Percentiles rank a stretch among this genome's conserved stretches.
phyloP scores from a whole-genome alignment of 768 basidiomycete species.

The Hygrocybe punicea region DNA sequence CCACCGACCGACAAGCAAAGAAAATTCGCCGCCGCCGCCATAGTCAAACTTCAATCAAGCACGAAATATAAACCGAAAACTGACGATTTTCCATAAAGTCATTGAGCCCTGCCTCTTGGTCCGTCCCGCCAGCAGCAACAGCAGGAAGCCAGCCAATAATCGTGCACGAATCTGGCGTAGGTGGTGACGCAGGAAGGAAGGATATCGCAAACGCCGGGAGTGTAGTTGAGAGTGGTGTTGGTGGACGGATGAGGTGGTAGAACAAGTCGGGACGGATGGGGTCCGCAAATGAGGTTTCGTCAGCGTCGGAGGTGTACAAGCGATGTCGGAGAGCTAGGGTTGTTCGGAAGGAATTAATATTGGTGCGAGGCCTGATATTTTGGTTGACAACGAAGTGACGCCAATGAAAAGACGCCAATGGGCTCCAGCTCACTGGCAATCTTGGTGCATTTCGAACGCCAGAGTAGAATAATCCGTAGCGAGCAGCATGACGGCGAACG shows the following conservation, averaged over 20 bases:
- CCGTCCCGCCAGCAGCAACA: slow-evolving; percentile 18
- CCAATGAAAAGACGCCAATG: too few species aligned
- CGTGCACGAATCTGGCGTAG: slow-evolving; percentile 44
- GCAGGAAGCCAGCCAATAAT: slow-evolving; percentile 74
- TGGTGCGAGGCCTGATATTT: not conserved
- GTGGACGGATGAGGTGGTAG: slow-evolving; percentile 63
- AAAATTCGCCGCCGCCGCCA: not conserved
- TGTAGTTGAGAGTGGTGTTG: slow-evolving; percentile 44
- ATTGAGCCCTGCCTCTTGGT: slow-evolving; percentile 52
- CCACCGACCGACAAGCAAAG: not conserved
- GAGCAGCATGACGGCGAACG: too few species aligned
- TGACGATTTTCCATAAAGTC: slow-evolving; percentile 73
- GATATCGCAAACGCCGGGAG: slow-evolving; percentile 62
- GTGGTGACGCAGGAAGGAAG: slow-evolving; percentile 50
- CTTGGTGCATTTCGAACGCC: too few species aligned
- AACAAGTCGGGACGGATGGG: slow-evolving; percentile 63
- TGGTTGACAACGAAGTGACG: not conserved
- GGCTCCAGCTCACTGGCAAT: too few species aligned
- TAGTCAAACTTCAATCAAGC: not conserved
- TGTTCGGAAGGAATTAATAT: not conserved
- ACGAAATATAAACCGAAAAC: slow-evolving; percentile 24
- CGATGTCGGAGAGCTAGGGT: not conserved
- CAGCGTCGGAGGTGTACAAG: not conserved
- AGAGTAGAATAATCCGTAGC: too few species aligned
- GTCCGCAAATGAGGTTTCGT: slow-evolving; percentile 40